Evolutionary conservation across 1,284 basidiomycete species (phyloP).

Genomic region (Agaricales sp.): DNA sequence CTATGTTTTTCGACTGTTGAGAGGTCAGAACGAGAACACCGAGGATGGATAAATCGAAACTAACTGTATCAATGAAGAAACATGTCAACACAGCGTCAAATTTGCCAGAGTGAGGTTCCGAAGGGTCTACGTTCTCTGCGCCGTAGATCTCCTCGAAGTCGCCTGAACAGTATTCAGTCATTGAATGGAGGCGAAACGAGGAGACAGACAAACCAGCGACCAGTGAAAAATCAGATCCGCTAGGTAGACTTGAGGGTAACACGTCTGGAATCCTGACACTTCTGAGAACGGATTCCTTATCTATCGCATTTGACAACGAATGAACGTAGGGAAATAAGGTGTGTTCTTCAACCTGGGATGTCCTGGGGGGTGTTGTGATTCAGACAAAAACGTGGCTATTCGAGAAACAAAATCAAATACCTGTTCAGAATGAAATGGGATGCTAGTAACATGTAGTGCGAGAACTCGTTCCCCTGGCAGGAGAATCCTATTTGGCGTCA

Average conservation of each 20-base stretch:
- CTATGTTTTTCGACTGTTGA: conserved; percentile 78
- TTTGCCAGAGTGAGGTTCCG: conserved; percentile 56
- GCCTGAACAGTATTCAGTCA: conserved; percentile 29
- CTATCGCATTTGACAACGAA: conserved; percentile 74
- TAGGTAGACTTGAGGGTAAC: conserved; percentile 61
- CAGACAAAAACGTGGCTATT: conserved; percentile 2
- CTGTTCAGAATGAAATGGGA: conserved; percentile 78
- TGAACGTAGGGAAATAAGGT: conserved; percentile 84
- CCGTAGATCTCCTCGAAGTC: conserved; percentile 94
- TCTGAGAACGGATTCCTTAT: conserved; percentile 52
- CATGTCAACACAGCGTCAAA: conserved; percentile 93
- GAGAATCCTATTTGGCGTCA: conserved; percentile 53
- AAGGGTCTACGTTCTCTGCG: conserved; percentile 28
- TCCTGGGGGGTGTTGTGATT: conserved; percentile 32
- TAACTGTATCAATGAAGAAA: conserved; percentile 94
- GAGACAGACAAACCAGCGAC: conserved; percentile 54
- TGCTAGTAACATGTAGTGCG: conserved; percentile 84
- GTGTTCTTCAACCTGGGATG: conserved; percentile 54
- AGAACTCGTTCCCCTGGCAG: conserved; percentile 90
- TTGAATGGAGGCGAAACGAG: conserved; percentile 2
- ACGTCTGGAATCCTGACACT: conserved; percentile 76
- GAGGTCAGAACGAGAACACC: conserved; percentile 1
- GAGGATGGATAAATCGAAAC: conserved; percentile 13
- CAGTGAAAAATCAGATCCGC: conserved; percentile 63
- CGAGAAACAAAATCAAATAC: conserved; percentile 36